Conservation (phyloP, 768 basidiomycete species). For the Boletus tomentosulus region DNA sequence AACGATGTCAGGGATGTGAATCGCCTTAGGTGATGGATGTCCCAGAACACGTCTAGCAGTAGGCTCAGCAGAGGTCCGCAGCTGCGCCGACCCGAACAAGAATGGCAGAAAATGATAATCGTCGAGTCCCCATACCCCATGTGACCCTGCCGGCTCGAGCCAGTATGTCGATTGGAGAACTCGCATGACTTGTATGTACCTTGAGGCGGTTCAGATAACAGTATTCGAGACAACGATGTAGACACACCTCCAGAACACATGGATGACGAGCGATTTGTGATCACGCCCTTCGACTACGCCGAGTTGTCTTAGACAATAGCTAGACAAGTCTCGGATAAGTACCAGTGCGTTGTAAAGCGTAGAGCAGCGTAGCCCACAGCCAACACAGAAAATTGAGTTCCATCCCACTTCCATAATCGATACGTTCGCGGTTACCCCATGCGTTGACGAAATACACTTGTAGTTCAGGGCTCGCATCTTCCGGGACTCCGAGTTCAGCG, state of each 20-base stretch:
- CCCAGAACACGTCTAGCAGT: slow-evolving; percentile 36
- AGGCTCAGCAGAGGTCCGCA: slow-evolving; percentile 29
- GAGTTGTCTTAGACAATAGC: slow-evolving; percentile 75
- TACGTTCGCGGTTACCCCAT: slow-evolving; percentile 89
- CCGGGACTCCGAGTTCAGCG: slow-evolving; percentile 52
- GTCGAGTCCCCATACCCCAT: slow-evolving; percentile 96
- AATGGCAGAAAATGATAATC: slow-evolving; percentile 97
- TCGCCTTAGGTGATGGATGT: slow-evolving; percentile 85
- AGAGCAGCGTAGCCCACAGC: slow-evolving; percentile 56
- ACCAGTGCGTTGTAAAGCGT: not conserved
- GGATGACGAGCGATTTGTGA: slow-evolving; percentile 69
- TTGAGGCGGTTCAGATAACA: slow-evolving; percentile 12
- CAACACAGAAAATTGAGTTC: slow-evolving; percentile 97
- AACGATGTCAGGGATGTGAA: slow-evolving; percentile 86
- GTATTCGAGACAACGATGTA: not conserved
- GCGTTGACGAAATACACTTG: slow-evolving; percentile 77
- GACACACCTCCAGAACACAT: slow-evolving; percentile 82
- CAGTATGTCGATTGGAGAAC: slow-evolving; percentile 90
- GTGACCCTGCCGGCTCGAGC: slow-evolving; percentile 98
- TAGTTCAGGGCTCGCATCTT: slow-evolving; percentile 61
- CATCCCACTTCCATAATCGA: slow-evolving; percentile 99
- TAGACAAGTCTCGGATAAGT: slow-evolving; percentile 29
- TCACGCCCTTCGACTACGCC: slow-evolving; percentile 62
- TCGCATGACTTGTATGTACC: slow-evolving; percentile 79
- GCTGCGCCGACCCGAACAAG: slow-evolving; percentile 79